Evolutionary conservation across 106 monocot species (phyloP), one percentile per base, ranked within the genome.

Genomic region (Apostasia ramifera): DNA sequence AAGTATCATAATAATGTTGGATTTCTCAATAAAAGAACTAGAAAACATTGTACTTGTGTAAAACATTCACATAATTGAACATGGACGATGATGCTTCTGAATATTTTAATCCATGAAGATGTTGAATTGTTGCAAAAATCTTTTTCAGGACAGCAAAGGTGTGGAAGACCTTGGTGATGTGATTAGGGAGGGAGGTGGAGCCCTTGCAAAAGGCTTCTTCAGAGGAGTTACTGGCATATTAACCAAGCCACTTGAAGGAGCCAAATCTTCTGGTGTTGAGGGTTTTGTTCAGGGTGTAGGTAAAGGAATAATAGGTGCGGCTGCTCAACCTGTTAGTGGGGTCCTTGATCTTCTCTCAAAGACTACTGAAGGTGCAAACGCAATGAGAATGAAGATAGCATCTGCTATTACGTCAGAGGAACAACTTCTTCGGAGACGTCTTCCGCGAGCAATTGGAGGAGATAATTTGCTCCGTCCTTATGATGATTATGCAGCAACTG

Each of bases 291-390:
- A 89, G 69, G 97, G 97, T 38, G 92, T 97, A 44, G 97, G 92
- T 8, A 97, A 97, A 85, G 97, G 92, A 61, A 70, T 97, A 66
- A 97, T 92, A 57, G 97, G 97, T 74, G 97, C 89, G 69, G 92
- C 92, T 59, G 89, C 97, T 57, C 92, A 97, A 68, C 97, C 92
- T 71, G 92, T 97, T 1, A 97, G 97, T 69, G 97, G 92, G 40
- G 97, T 97, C 54, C 97, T 97, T 63, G 92, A 97, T 87, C 87
- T 97, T 74, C 67, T 97, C 41, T 87, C 97, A 2, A 97, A 97
- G 75, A 97, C 97, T 52, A 97, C 92, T 68, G 97, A 97, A 86
- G 97, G 97, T 68, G 92, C 97, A 37, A 97, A 92, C 87, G 97
- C 97, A 26, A 86, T 97, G 40, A 89, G 82, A 76, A 92, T 92